Evolutionary conservation across 2,329 filamentous ascomycete genomes (phyloP), one percentile per base, ranked within the genome.

Genomic region (Aspergillus pseudonomiae): DNA sequence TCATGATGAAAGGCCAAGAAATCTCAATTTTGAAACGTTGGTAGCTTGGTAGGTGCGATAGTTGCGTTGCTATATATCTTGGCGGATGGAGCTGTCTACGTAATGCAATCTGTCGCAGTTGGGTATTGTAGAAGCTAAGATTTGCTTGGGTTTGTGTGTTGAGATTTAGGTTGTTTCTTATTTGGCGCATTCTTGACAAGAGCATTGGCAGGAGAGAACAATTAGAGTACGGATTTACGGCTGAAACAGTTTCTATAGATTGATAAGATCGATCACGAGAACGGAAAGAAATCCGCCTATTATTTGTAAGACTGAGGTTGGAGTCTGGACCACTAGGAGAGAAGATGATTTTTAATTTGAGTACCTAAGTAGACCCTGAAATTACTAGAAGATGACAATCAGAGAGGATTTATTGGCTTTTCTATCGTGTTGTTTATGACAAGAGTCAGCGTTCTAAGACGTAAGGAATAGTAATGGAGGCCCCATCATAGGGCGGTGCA

Each of bases 401-500:
- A 19, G 4, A 7, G 52, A 34, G 30, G n/a, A n/a, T 7, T 16
- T 21, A 54, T 54, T 54, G 30, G 52, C 21, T 36, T 54, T 54
- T 28, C 26, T 19, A 16, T 16, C 16, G 34, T 16, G 34, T 36
- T 36, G 5, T 36, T 36, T 36, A 36, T 36, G 46, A 28, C 26
- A 6, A 30, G 9, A 19, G 2, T n/a, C 46, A 21, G 21, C 32
- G 11, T 30, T 28, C 6, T 10, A 24, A 12, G 19, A 30, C 6
- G n/a, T n/a, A n/a, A 55, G 32, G 52, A 55, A 55, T 55, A 39
- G 52, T 55, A 55, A 55, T 55, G 21, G 32, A 21, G 32, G 2
- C 21, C 32, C 24, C 36, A 21, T 24, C 32, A 55, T 55, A 55
- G 52, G 52, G 52, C 28, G 21, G 52, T 54, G 52, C 30, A 54